Evolutionary conservation across 768 basidiomycete genomes (phyloP).

Genomic region (Lactarius akahatsu): DNA sequence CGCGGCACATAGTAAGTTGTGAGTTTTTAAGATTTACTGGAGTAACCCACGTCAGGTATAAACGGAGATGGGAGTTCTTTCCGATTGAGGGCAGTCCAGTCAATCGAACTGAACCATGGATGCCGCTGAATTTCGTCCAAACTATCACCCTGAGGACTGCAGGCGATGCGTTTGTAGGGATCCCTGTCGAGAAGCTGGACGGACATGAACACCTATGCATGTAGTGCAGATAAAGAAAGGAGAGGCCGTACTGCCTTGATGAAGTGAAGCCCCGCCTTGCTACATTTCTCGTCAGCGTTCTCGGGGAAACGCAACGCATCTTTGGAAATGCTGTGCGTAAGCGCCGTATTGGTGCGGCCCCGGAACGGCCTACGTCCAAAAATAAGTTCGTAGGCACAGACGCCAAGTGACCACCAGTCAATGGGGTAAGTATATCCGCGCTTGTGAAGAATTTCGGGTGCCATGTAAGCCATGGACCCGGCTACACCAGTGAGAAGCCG

Average conservation of each 20-base stretch:
- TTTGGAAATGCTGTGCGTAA: constrained; percentile 90
- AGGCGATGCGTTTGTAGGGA: constrained; percentile 74
- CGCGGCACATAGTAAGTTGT: constrained; percentile 3
- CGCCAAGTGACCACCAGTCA: constrained; percentile 97
- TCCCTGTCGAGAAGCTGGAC: constrained; percentile 85
- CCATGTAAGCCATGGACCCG: constrained; percentile 99
- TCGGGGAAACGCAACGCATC: constrained; percentile 90
- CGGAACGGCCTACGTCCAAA: constrained; percentile 92
- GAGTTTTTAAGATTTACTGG: constrained; percentile 15
- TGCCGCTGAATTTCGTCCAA: constrained; percentile 75
- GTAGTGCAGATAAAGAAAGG: not conserved
- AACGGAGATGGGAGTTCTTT: constrained; percentile 81
- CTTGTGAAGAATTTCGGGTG: constrained; percentile 86
- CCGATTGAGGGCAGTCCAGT: constrained; percentile 83
- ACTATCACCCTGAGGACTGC: constrained; percentile 75
- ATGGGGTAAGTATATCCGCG: constrained; percentile 93
- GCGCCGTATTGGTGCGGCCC: constrained; percentile 87
- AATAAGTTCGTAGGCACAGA: constrained; percentile 88
- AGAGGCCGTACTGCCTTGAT: constrained; percentile 59
- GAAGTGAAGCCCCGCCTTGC: constrained; percentile 71
- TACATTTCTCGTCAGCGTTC: constrained; percentile 78
- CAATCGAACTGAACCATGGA: constrained; percentile 85
- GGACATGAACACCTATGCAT: constrained; percentile 5
- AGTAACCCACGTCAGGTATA: constrained; percentile 72
- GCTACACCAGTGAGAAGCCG: constrained; percentile 86